phyloP scores from a whole-genome alignment of 2,329 filamentous ascomycete genomes.

The Neospermospora avenae region DNA sequence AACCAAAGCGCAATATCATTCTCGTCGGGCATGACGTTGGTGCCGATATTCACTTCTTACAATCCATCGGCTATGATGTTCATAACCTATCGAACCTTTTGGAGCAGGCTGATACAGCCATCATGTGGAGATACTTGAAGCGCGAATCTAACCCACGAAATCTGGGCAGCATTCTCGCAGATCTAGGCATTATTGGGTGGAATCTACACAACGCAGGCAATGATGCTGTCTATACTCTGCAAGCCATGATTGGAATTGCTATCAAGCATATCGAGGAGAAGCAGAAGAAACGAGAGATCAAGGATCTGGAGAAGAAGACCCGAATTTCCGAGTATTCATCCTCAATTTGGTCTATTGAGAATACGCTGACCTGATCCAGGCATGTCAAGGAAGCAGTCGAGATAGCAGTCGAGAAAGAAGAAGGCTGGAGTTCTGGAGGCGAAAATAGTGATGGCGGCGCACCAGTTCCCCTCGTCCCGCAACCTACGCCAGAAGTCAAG shows the following conservation, averaged over 20 bases:
- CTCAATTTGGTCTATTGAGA: neutral
- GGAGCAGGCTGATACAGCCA: slow-evolving; percentile 69
- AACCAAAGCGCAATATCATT: slow-evolving; percentile 55
- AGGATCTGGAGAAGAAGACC: slow-evolving; percentile 19
- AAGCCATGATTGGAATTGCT: slow-evolving; percentile 65
- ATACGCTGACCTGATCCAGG: slow-evolving; percentile 10
- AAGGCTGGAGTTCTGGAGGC: slow-evolving; percentile 29
- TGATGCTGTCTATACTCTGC: slow-evolving; percentile 76
- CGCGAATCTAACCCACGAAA: slow-evolving; percentile 50
- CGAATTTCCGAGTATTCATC: slow-evolving; percentile 21
- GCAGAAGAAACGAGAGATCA: slow-evolving; percentile 10
- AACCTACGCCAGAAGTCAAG: neutral
- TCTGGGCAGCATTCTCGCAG: slow-evolving; percentile 58
- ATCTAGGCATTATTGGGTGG: slow-evolving; percentile 59
- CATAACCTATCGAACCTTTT: slow-evolving; percentile 51
- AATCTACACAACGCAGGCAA: slow-evolving; percentile 87
- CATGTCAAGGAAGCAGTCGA: slow-evolving; percentile 17
- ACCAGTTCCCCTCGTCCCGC: slow-evolving; percentile 10
- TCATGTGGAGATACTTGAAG: slow-evolving; percentile 63
- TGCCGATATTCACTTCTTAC: slow-evolving; percentile 67
- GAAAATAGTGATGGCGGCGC: slow-evolving; percentile 28
- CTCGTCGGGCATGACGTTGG: slow-evolving; percentile 74
- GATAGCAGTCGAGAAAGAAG: slow-evolving; percentile 10
- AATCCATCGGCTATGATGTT: slow-evolving; percentile 60
- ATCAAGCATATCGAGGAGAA: slow-evolving; percentile 36